Evolutionary conservation across 2,329 filamentous ascomycete genomes (phyloP).

Genomic region (Tolypocladium inflatum): DNA sequence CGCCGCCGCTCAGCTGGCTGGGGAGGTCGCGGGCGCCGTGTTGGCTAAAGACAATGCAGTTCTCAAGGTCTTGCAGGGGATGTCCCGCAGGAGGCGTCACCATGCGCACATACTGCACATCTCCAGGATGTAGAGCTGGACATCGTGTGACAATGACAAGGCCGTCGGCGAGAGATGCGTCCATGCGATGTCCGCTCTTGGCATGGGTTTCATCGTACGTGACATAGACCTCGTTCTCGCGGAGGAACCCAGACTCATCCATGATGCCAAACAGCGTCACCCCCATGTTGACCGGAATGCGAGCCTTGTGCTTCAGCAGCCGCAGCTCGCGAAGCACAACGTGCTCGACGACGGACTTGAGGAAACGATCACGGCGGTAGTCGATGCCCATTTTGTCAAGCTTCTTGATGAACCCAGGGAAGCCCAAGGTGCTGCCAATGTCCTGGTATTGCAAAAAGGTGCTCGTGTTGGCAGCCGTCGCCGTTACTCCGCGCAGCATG

Average conservation of each 20-base stretch:
- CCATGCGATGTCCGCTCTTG: conserved; percentile 13
- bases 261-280: conserved; percentile 75
- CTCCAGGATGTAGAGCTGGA: conserved; percentile 73
- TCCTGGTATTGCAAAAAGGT: conserved; percentile 53
- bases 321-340: conserved; percentile 61
- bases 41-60: conserved; percentile 72
- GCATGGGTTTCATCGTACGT: conserved; percentile 35
- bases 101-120: conserved; percentile 59
- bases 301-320: conserved; percentile 67
- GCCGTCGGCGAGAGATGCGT: conserved; percentile 22
- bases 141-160: conserved; percentile 62
- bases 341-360: conserved; percentile 62
- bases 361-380: conserved; percentile 59
- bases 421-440: conserved; percentile 49
- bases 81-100: conserved; percentile 50
- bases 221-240: conserved; percentile 60
- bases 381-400: conserved; percentile 49
- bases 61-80: conserved; percentile 51
- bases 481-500: conserved; percentile 49
- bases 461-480: conserved; percentile 50
- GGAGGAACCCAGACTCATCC: conserved; percentile 65
- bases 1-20: conserved; percentile 69
- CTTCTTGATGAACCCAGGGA: conserved; percentile 53
- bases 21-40: conserved; percentile 64
- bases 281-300: conserved; percentile 61